Conservation (phyloP, 73 alveolate genomes). For the Paramecium pentaurelia region DNA sequence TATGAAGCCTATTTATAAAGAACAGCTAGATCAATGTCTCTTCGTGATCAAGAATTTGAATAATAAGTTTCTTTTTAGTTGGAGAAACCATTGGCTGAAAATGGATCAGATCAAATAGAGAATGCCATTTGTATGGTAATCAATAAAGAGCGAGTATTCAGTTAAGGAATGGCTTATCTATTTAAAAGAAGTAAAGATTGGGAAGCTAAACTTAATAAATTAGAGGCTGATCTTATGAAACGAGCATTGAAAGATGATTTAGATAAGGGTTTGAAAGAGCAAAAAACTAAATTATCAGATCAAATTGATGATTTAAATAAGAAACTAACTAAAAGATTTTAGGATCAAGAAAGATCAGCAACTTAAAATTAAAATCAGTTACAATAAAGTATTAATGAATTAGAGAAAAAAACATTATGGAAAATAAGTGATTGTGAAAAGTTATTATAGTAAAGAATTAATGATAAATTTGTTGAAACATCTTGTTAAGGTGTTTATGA, state of each 20-base stretch:
- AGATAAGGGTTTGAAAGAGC: constrained; percentile 20
- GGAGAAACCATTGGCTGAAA: constrained; percentile 61
- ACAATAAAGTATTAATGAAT: constrained; percentile 49
- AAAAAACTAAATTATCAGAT: constrained; percentile 37
- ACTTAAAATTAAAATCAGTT: constrained; percentile 14
- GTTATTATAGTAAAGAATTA: constrained; percentile 46
- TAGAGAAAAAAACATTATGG: constrained; percentile 61
- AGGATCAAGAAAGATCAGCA: constrained; percentile 19
- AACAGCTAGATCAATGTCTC: constrained; percentile 16
- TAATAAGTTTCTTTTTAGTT: constrained; percentile 36
- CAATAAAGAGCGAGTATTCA: constrained; percentile 33
- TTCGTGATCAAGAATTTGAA: constrained; percentile 56
- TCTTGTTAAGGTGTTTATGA: constrained; percentile 39
- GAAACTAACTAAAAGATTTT: constrained; percentile 17
- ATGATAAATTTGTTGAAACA: constrained; percentile 51
- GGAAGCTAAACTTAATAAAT: constrained; percentile 41
- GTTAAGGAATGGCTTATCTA: constrained; percentile 45
- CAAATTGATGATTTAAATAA: constrained; percentile 42
- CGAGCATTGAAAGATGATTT: constrained; percentile 44
- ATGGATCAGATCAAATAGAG: constrained; percentile 41
- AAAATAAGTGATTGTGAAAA: constrained; percentile 62
- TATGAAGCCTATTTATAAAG: constrained; percentile 12
- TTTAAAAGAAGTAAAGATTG: constrained; percentile 54
- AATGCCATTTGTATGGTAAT: constrained; percentile 41
- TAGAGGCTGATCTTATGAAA: constrained; percentile 54